Evolutionary conservation across 179 eudicot species (phyloP).

Genomic region (Beta lomatogona): DNA sequence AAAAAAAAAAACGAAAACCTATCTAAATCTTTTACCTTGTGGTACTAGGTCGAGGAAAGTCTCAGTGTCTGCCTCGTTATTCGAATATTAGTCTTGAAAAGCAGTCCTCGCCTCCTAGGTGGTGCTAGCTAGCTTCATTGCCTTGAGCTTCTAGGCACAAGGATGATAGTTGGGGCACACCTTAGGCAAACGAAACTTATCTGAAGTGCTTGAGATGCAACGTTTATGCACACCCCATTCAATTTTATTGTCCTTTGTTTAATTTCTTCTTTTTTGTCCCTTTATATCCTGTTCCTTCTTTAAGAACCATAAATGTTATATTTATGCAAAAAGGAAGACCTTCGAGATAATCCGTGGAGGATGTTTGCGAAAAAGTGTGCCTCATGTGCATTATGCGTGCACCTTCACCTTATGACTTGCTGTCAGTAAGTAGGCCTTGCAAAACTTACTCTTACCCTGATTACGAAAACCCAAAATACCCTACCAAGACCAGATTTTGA

Average conservation of each 20-base stretch:
- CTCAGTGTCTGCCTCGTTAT: not conserved
- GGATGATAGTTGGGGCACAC: not conserved
- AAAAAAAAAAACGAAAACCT: not conserved
- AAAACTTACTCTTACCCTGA: too few species aligned
- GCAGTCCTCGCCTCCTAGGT: not conserved
- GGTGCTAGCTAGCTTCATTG: not conserved
- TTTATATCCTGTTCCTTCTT: too few species aligned
- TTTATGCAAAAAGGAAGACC: too few species aligned
- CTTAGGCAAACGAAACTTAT: not conserved
- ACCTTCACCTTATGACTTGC: not conserved
- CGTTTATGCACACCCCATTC: not conserved
- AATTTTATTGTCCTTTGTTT: not conserved
- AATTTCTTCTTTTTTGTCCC: not conserved
- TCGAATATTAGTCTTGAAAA: not conserved
- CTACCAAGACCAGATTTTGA: too few species aligned
- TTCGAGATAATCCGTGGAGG: too few species aligned
- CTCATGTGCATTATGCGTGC: not conserved
- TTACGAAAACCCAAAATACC: too few species aligned
- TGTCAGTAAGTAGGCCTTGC: not conserved
- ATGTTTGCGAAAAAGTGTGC: not conserved
- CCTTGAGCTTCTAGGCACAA: not conserved
- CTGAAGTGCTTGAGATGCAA: not conserved
- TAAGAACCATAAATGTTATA: too few species aligned
- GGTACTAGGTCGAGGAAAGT: not conserved
- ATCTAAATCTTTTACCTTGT: not conserved